Conservation (phyloP, 2,329 filamentous ascomycete species). For the Apiospora marii region DNA sequence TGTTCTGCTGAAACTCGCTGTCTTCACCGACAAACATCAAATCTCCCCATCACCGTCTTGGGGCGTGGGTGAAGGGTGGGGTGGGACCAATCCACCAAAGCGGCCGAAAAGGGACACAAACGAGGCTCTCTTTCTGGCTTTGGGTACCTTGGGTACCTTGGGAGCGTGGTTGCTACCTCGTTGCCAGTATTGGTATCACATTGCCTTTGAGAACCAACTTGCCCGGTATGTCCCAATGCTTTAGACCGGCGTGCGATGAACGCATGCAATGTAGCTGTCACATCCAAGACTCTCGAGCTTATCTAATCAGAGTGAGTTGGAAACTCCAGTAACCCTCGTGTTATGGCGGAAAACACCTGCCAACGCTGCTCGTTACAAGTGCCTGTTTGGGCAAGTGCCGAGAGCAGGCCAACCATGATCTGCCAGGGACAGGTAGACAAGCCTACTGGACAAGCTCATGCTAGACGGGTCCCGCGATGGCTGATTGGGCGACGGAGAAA, state of each 20-base stretch:
- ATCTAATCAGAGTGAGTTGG: too few relatives aligned
- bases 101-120: not conserved
- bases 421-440: not conserved
- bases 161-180: not conserved
- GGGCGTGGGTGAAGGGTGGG: not conserved
- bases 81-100: not conserved
- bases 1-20: not conserved
- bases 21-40: not conserved
- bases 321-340: not conserved
- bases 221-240: too few relatives aligned
- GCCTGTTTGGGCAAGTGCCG: not conserved
- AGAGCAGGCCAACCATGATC: not conserved
- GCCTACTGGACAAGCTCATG: not conserved
- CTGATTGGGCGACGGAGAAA: not conserved
- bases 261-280: too few relatives aligned
- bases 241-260: too few relatives aligned
- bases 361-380: not conserved
- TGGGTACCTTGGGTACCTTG: not conserved
- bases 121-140: not conserved
- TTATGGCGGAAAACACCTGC: not conserved
- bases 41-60: not conserved
- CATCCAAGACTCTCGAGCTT: too few relatives aligned
- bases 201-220: too few relatives aligned
- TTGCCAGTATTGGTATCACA: too few relatives aligned
- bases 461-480: not conserved